Percentiles rank a stretch among this genome's conserved stretches.
Evolutionary conservation across 495 filamentous ascomycete species (phyloP).

Genomic region (Penicillium cosmopolitanum): DNA sequence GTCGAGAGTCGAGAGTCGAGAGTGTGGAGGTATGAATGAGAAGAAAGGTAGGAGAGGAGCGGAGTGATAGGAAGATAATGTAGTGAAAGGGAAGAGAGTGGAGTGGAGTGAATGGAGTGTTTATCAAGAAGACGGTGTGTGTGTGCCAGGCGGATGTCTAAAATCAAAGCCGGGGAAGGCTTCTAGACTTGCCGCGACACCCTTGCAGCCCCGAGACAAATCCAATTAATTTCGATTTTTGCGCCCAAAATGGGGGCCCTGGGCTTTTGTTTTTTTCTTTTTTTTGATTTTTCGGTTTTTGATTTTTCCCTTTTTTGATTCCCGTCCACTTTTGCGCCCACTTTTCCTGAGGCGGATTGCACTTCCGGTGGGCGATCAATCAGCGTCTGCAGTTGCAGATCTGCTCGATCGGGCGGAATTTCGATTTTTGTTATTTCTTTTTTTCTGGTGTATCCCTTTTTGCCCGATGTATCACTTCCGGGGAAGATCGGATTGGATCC

Average conservation of each 20-base stretch:
- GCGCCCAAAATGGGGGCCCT: conserved; percentile 1
- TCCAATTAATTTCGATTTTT: conserved; percentile 8
- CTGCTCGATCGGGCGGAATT: conserved; percentile 10
- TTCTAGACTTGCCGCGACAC: conserved; percentile 36
- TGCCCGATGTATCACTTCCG: conserved; percentile 17
- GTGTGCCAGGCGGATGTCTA: conserved; percentile 1
- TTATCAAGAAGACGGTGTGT: conserved; percentile 28
- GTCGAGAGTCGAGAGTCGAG: background rate
- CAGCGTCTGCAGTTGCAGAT: conserved; percentile 12
- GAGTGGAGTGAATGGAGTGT: conserved; percentile 8
- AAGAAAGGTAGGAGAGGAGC: background rate
- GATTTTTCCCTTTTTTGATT: background rate
- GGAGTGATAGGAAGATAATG: background rate
- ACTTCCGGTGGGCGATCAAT: conserved; percentile 28
- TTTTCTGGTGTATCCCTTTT: conserved; percentile 1
- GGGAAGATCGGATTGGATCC: conserved; percentile 17
- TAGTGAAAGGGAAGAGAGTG: conserved; percentile 1
- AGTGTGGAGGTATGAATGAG: conserved; percentile 1
- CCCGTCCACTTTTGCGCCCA: background rate
- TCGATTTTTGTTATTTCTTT: background rate
- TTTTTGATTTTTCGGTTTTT: background rate
- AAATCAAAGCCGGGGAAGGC: conserved; percentile 35
- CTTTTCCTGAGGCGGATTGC: conserved; percentile 17
- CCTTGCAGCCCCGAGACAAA: conserved; percentile 34
- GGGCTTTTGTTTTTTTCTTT: background rate